A percentile compares a stretch with the other conserved stretches of the same genome.
Conservation (phyloP, 208 protist species). For the Porcisia hertigi region DNA sequence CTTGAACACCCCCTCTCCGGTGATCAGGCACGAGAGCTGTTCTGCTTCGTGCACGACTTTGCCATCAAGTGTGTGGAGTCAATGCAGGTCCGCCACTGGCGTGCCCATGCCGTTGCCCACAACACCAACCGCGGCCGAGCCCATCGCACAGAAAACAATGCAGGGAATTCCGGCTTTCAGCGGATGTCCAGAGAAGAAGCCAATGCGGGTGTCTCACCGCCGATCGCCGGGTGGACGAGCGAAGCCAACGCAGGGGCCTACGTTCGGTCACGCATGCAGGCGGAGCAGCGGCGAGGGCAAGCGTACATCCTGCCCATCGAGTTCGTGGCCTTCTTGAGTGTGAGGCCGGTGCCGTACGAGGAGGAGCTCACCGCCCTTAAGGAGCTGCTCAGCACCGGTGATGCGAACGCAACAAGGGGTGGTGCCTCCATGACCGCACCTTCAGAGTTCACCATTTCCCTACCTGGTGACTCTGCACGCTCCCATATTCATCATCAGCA, state of each 20-base stretch:
- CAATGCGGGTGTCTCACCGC: not conserved
- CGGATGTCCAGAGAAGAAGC: no score
- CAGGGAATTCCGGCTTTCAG: no score
- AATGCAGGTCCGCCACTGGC: conserved; percentile 9
- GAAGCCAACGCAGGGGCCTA: conserved; percentile 1
- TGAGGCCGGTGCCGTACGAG: conserved; percentile 33
- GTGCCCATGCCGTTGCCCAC: not conserved
- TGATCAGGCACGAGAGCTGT: conserved; percentile 38
- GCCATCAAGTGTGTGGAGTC: conserved; percentile 29
- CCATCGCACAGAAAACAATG: no score
- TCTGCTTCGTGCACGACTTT: conserved; percentile 45
- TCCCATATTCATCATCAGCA: not conserved
- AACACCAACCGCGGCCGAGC: not conserved
- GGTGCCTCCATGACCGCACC: not conserved
- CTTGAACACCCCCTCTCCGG: conserved; percentile 48
- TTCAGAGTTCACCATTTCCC: not conserved
- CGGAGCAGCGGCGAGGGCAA: conserved; percentile 17
- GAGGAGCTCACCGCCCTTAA: conserved; percentile 24
- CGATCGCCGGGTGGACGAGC: not conserved
- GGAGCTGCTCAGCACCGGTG: conserved; percentile 10
- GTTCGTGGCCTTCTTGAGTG: conserved; percentile 58
- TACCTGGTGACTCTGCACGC: not conserved
- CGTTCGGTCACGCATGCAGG: conserved; percentile 1
- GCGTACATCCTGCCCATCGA: conserved; percentile 40
- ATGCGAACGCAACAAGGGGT: not conserved